Base-by-base conservation (phyloP, 495 filamentous ascomycete genomes). In the Lasiosphaeriaceae sp. region DNA sequence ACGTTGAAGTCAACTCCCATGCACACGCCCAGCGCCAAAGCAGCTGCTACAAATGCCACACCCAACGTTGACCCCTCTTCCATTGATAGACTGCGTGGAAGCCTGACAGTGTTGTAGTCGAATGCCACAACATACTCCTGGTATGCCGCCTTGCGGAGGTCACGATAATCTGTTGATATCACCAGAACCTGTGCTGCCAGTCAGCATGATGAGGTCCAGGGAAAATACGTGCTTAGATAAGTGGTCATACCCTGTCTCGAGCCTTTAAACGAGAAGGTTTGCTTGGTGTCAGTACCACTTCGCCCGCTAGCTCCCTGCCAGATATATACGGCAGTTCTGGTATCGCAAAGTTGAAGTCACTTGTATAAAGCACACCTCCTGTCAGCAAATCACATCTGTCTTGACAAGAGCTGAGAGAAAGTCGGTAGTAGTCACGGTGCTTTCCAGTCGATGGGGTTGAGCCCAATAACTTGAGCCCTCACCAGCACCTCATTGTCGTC, bases 361-460 rank as follows among this genome's bases (percentile, higher is more conserved):
- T 81, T 26, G 4, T 20, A 4, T n/a, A 9, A 9, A n/a, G n/a
- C n/a, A n/a, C n/a, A 31, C 26, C 9, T 19, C 6, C 23, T 47
- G 11, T 34, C 52, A 49, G 55, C 49, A 50, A 22, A n/a, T n/a
- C n/a, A n/a, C n/a, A n/a, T n/a, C n/a, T n/a, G n/a, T n/a, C n/a
- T n/a, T n/a, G n/a, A n/a, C n/a, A n/a, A n/a, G n/a, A n/a, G n/a
- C n/a, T n/a, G n/a, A n/a, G n/a, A n/a, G n/a, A n/a, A n/a, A n/a
- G n/a, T n/a, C n/a, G n/a, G n/a, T n/a, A n/a, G n/a, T n/a, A 77
- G 77, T 34, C 75, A 86, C 84, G 83, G 83, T 61, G 77, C 81
- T 71, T 89, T 89, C 86, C 86, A 89, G 66, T 90, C 86, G 47
- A 88, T 80, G 2, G 85, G 86, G 67, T 88, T 89, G 50, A 90